Evolutionary conservation across 139 green algal species (phyloP).

Genomic region (Eudorina sp.): DNA sequence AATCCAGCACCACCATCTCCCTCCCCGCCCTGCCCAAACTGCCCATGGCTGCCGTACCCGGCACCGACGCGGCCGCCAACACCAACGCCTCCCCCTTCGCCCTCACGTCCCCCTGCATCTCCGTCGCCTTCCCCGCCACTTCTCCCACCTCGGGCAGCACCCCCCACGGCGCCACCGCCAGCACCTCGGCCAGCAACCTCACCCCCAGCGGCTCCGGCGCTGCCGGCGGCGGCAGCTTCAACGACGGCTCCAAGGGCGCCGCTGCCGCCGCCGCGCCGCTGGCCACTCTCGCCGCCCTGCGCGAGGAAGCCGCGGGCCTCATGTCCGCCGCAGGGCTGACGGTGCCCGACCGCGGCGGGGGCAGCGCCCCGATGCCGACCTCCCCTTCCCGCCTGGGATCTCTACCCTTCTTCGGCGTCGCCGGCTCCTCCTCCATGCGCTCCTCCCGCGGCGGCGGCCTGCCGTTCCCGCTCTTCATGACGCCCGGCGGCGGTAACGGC

Average conservation of each 20-base stretch:
- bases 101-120: no score
- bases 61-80: background rate
- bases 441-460: background rate
- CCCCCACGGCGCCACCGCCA: no score
- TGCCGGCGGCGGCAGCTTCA: background rate
- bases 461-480: background rate
- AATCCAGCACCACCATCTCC: background rate
- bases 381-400: constrained; percentile 4
- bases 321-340: background rate
- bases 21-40: background rate
- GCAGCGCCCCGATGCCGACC: background rate
- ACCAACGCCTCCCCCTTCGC: no score
- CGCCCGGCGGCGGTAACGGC: no score
- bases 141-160: no score
- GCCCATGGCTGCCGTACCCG: background rate
- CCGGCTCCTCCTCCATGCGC: constrained; percentile 17
- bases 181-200: background rate
- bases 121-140: no score
- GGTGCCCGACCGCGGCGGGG: background rate
- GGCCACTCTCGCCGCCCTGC: background rate
- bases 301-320: background rate
- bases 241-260: background rate
- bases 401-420: constrained; percentile 4
- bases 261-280: background rate
- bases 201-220: background rate